phyloP scores from a whole-genome alignment of 106 monocot species.

The Acorus gramineus region DNA sequence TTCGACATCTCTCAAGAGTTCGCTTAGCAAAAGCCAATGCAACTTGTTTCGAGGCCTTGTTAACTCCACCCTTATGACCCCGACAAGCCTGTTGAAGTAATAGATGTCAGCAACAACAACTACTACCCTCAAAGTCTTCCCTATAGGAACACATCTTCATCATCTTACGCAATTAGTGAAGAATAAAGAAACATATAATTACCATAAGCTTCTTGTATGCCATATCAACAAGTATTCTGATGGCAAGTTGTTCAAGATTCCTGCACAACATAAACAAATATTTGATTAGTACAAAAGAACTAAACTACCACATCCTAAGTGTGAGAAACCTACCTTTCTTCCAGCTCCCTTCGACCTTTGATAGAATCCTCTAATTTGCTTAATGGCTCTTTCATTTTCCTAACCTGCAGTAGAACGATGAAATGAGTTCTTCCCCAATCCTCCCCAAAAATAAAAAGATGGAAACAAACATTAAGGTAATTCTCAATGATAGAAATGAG shows the following conservation, averaged over 20 bases:
- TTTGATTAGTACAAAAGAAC: background rate
- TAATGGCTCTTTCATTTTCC: conserved; percentile 37
- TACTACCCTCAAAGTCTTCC: background rate
- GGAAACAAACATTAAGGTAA: background rate
- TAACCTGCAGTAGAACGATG: conserved; percentile 22
- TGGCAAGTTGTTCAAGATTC: conserved; percentile 68
- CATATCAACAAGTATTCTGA: conserved; percentile 71
- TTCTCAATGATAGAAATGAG: background rate
- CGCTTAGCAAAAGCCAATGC: conserved; percentile 74
- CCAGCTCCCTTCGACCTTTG: conserved; percentile 32
- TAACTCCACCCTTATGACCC: conserved; percentile 56
- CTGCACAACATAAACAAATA: conserved; percentile 22
- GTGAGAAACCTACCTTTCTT: conserved; percentile 44
- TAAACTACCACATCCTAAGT: background rate
- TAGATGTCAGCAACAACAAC: background rate
- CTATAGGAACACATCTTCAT: background rate
- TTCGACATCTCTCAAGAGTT: conserved; percentile 59
- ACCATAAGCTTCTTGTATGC: conserved; percentile 69
- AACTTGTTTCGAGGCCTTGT: conserved; percentile 63
- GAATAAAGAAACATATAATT: conserved; percentile 8
- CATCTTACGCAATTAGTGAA: background rate
- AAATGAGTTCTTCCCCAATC: background rate
- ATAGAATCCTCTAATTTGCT: conserved; percentile 46
- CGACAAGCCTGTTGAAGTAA: conserved; percentile 42
- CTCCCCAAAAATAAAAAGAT: background rate